Percentiles rank a stretch among this genome's conserved stretches.
phyloP scores from a whole-genome alignment of 2,329 filamentous ascomycete species.

The Ceratocystis alfenasii region DNA sequence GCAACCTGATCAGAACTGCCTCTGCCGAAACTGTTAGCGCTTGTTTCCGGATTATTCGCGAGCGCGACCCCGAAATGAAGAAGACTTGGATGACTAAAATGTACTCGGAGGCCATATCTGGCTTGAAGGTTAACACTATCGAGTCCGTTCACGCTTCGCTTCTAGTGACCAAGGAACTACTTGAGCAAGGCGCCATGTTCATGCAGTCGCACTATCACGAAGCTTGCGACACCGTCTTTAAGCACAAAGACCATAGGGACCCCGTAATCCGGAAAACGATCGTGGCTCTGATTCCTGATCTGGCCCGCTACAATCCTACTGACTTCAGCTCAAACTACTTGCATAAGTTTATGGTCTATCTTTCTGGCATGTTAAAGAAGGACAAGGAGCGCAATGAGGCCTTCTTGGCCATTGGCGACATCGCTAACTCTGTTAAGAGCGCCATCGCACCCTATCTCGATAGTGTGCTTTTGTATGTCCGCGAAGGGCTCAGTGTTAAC shows the following conservation, averaged over 20 bases:
- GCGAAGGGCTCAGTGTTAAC: conserved; percentile 76
- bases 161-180: conserved; percentile 79
- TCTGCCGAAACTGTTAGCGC: conserved; percentile 88
- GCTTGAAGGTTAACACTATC: conserved; percentile 66
- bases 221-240: conserved; percentile 82
- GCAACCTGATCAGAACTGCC: conserved; percentile 82
- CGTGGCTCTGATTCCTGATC: conserved; percentile 78
- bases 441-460: conserved; percentile 92
- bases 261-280: conserved; percentile 78
- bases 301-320: conserved; percentile 82
- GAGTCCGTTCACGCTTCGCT: conserved; percentile 92
- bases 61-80: conserved; percentile 80
- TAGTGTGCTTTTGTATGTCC: conserved; percentile 82
- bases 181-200: conserved; percentile 95
- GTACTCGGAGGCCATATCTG: conserved; percentile 70
- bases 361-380: conserved; percentile 86
- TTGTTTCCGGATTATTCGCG: conserved; percentile 89
- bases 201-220: conserved; percentile 93
- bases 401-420: conserved; percentile 89
- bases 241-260: conserved; percentile 87
- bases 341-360: conserved; percentile 92
- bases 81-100: conserved; percentile 82
- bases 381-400: conserved; percentile 89
- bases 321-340: conserved; percentile 82
- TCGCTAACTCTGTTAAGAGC: conserved; percentile 91